A percentile compares a stretch with the other conserved stretches of the same genome.
These are phyloP conservation scores for Penicillium verrucosum DNA, from an alignment of 2,329 filamentous ascomycete species.

Conservation along the genomic window DNA sequence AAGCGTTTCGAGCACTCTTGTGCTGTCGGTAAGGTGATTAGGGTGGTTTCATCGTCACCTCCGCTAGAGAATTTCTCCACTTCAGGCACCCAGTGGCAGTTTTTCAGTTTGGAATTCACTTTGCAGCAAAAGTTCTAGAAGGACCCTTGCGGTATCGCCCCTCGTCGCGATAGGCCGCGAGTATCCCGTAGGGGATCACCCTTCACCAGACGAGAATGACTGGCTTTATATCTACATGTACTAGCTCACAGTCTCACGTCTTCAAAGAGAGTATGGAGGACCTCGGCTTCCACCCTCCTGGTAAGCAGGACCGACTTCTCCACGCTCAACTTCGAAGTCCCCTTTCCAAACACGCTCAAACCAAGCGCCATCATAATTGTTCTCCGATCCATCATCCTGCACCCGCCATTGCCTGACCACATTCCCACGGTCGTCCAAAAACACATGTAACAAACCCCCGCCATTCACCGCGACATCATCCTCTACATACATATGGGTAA, in stretches of 20 bases:
- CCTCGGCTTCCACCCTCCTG: slow-evolving; percentile 15
- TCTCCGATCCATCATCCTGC: neutral
- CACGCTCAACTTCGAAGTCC: neutral
- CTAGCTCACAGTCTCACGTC: neutral
- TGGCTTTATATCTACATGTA: neutral
- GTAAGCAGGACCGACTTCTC: slow-evolving; percentile 6
- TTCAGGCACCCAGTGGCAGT: too few species aligned
- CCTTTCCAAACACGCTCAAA: neutral
- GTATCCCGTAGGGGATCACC: too few species aligned
- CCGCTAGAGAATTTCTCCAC: too few species aligned
- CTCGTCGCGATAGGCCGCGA: too few species aligned
- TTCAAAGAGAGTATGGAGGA: slow-evolving; percentile 10
- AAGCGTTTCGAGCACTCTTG: too few species aligned
- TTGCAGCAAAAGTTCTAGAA: too few species aligned
- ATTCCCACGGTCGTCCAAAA: slow-evolving; percentile 9
- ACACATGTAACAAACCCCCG: slow-evolving; percentile 5
- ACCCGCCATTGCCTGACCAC: slow-evolving; percentile 7
- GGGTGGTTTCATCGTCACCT: too few species aligned
- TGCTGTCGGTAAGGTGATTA: too few species aligned
- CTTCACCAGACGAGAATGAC: neutral
- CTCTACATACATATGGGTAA: slow-evolving; percentile 8
- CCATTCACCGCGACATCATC: slow-evolving; percentile 7
- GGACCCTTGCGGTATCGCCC: too few species aligned
- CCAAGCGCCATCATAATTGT: slow-evolving; percentile 2
- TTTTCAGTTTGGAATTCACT: too few species aligned